Evolutionary conservation across 768 basidiomycete species (phyloP).

Genomic region (Obba rivulosa): DNA sequence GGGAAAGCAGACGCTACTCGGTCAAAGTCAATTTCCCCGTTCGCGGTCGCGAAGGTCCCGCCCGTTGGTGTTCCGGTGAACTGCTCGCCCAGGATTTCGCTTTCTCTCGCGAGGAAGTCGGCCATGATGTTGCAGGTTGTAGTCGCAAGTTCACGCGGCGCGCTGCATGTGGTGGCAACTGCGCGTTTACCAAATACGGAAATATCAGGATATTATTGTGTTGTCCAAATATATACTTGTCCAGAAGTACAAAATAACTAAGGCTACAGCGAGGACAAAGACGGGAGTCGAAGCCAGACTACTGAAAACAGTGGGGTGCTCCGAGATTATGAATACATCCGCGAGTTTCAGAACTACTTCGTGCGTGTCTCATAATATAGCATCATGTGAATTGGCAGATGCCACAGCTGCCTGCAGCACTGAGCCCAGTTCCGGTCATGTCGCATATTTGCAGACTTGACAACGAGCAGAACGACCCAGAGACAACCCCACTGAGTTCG

Average conservation of each 20-base stretch:
- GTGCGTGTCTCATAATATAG: too few species aligned
- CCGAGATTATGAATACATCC: too few species aligned
- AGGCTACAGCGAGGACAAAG: too few species aligned
- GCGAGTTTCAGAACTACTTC: too few species aligned
- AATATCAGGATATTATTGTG: too few species aligned
- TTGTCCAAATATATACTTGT: too few species aligned
- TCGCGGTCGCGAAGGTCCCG: conserved; percentile 25
- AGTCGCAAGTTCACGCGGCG: too few species aligned
- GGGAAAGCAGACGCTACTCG: conserved; percentile 79
- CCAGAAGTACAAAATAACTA: too few species aligned
- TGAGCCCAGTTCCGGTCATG: conserved; percentile 18
- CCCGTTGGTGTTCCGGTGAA: conserved; percentile 24
- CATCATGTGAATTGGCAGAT: conserved; percentile 16
- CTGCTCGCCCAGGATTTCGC: conserved; percentile 27
- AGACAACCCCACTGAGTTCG: conserved; percentile 28
- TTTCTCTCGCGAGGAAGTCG: conserved; percentile 33
- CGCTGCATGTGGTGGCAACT: too few species aligned
- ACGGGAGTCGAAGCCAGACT: too few species aligned
- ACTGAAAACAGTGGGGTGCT: too few species aligned
- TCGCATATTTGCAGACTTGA: conserved; percentile 24
- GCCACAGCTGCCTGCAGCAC: conserved; percentile 20
- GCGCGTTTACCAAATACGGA: too few species aligned
- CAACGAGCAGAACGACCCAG: conserved; percentile 23
- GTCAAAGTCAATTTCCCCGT: conserved; percentile 75
- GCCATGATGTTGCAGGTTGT: conserved; percentile 18